Conservation (phyloP, 768 basidiomycete species). For the Cystobasidium ongulense region DNA sequence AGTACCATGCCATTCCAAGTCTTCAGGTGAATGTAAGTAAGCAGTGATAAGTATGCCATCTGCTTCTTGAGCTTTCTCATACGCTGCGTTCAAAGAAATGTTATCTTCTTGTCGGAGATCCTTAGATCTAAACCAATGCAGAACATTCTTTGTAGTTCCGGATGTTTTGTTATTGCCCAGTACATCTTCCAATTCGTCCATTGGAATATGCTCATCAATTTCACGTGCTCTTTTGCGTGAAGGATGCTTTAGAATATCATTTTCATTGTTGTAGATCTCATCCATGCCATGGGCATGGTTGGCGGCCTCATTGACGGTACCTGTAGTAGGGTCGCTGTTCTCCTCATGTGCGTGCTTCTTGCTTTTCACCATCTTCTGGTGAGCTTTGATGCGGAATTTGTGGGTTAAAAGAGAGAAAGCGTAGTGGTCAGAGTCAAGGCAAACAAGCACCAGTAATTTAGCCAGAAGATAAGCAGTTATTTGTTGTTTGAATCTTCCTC, state of each 20-base stretch:
- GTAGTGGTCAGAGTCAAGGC: too few species aligned
- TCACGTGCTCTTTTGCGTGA: slow-evolving; percentile 1
- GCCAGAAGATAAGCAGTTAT: too few species aligned
- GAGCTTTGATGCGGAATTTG: too few species aligned
- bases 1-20: slow-evolving; percentile 26
- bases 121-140: slow-evolving; percentile 23
- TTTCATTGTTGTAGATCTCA: not conserved
- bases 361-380: too few species aligned
- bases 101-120: slow-evolving; percentile 27
- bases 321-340: too few species aligned
- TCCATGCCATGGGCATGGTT: slow-evolving; percentile 1
- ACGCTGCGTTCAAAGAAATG: not conserved
- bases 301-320: not conserved
- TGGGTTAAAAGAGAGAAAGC: too few species aligned
- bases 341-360: too few species aligned
- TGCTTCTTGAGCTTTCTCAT: not conserved
- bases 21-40: slow-evolving; percentile 5
- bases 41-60: not conserved
- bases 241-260: slow-evolving; percentile 1
- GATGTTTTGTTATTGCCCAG: not conserved
- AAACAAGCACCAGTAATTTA: too few species aligned
- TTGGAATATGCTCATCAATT: not conserved
- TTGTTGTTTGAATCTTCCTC: too few species aligned
- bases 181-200: slow-evolving; percentile 6
- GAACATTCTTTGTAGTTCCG: not conserved